Evolutionary conservation across 148 eudicot species (phyloP).

Genomic region (Silene uniflora): DNA sequence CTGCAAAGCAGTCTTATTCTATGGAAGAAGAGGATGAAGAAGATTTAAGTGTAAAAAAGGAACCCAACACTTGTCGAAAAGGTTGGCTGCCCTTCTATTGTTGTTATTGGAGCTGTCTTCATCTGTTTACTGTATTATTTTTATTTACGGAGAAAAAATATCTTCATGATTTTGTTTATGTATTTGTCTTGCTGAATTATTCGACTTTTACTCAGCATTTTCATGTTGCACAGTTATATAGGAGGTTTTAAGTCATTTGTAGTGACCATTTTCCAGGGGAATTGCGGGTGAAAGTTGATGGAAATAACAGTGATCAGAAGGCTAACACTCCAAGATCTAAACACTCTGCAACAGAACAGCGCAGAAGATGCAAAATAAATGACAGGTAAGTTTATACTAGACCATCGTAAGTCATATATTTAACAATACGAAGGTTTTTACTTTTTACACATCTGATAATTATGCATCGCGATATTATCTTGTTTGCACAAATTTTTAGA

Average conservation of each 20-base stretch:
- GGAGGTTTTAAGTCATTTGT: not conserved
- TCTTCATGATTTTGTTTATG: too few relatives aligned
- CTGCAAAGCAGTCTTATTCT: conserved; percentile 57
- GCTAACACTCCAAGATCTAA: conserved; percentile 90
- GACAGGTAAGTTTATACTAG: conserved; percentile 69
- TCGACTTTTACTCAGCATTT: too few relatives aligned
- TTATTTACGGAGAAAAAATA: not conserved
- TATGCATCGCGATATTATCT: not conserved
- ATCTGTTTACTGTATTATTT: too few relatives aligned
- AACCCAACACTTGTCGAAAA: conserved; percentile 44
- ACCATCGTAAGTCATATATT: not conserved
- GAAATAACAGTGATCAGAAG: conserved; percentile 64
- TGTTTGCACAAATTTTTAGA: not conserved
- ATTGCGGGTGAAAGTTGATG: conserved; percentile 60
- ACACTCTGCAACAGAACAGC: conserved; percentile 97
- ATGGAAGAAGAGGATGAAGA: conserved; percentile 75
- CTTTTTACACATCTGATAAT: not conserved
- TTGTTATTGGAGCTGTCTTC: too few relatives aligned
- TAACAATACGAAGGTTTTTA: not conserved
- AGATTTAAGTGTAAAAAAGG: conserved; percentile 58
- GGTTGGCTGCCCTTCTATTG: conserved; percentile 21
- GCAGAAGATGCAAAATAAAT: conserved; percentile 93
- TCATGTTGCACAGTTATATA: too few relatives aligned
- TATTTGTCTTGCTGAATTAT: too few relatives aligned
- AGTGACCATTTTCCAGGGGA: conserved; percentile 41